These are phyloP conservation scores for Fusarium multiceps DNA, from an alignment of 2,329 filamentous ascomycete genomes.

Conservation along the genomic window DNA sequence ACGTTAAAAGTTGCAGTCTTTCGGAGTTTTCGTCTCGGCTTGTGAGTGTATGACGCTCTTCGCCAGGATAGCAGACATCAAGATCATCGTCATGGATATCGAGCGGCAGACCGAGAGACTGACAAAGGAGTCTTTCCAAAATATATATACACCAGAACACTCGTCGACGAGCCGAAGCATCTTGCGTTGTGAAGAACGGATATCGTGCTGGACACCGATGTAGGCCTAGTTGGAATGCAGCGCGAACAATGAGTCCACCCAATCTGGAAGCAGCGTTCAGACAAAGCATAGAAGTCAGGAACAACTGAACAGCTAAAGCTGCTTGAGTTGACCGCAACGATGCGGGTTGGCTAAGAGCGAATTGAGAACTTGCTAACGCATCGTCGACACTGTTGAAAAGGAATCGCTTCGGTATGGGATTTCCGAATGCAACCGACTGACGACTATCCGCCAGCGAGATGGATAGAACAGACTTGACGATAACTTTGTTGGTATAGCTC, in stretches of 20 bases:
- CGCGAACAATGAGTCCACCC: slow-evolving; percentile 65
- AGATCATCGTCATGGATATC: slow-evolving; percentile 67
- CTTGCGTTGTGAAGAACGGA: slow-evolving; percentile 59
- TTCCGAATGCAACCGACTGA: slow-evolving; percentile 49
- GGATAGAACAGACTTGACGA: slow-evolving; percentile 62
- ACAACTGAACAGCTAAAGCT: slow-evolving; percentile 64
- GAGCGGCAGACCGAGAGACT: slow-evolving; percentile 66
- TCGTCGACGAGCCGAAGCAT: slow-evolving; percentile 61
- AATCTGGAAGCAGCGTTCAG: slow-evolving; percentile 67
- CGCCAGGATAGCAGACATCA: slow-evolving; percentile 66
- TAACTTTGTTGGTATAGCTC: slow-evolving; percentile 53
- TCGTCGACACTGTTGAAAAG: slow-evolving; percentile 62
- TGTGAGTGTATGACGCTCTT: slow-evolving; percentile 55
- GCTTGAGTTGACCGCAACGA: slow-evolving; percentile 62
- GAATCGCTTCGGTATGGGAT: slow-evolving; percentile 55
- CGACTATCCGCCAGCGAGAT: slow-evolving; percentile 65
- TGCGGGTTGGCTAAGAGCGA: slow-evolving; percentile 59
- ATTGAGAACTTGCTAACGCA: slow-evolving; percentile 61
- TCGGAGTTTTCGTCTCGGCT: slow-evolving; percentile 32
- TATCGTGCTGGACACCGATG: slow-evolving; percentile 67
- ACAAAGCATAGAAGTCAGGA: slow-evolving; percentile 66
- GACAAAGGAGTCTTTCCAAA: slow-evolving; percentile 65
- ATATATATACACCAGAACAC: slow-evolving; percentile 69
- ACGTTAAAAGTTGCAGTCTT: slow-evolving; percentile 52
- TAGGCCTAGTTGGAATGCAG: slow-evolving; percentile 67